Base-by-base conservation (phyloP, 139 green algal genomes). In the Yamagishiella unicocca region DNA sequence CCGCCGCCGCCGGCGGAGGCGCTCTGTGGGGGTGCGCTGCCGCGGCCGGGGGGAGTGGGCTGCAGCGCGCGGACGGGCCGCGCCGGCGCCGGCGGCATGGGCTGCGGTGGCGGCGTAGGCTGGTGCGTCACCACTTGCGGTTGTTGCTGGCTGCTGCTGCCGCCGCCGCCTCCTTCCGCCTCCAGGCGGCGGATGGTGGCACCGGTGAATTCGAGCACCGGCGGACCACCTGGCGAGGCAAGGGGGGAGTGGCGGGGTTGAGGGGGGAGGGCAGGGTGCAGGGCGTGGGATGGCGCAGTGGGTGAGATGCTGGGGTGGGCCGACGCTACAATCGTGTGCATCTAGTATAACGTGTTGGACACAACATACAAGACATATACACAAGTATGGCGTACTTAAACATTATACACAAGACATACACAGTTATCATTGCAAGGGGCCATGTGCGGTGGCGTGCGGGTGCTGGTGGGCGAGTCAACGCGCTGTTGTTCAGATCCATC, bases 131-230 rank as follows among this genome's bases (percentile, higher is more conserved):
- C n/a, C n/a, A n/a, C n/a, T 12, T 27, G 74, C 19, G 14, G 68
- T 22, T 73, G 50, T 12, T 22, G 22, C 12, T 31, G 73, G 4
- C 14, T 24, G 40, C 9, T 38, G 43, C 58, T 24, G 29, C 42
- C 68, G 19, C 25, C 40, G 19, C 62, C 62, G 21, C 29, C 62
- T 71, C 62, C 62, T 40, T 77, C 85, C 1, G 71, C 53, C 54
- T 68, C 83, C 29, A 85, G 40, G 1, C 88, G 75, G 22, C 53
- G 67, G 24, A 91, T 83, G 7, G 77, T 73, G 29, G 68, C 64
- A 2, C 88, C 88, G 33, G 77, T 79, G 83, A 91, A 91, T 25
- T 91, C 88, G 19, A 91, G 58, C 42, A 91, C 77, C 1, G 88
- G 88, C 0, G 88, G 88, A 1, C 88, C 88, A 17, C 88, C 88